Percentiles rank a stretch among this genome's conserved stretches.
These are phyloP conservation scores for Brassica carinata DNA, from an alignment of 345 rosid species.

Conservation along the genomic window DNA sequence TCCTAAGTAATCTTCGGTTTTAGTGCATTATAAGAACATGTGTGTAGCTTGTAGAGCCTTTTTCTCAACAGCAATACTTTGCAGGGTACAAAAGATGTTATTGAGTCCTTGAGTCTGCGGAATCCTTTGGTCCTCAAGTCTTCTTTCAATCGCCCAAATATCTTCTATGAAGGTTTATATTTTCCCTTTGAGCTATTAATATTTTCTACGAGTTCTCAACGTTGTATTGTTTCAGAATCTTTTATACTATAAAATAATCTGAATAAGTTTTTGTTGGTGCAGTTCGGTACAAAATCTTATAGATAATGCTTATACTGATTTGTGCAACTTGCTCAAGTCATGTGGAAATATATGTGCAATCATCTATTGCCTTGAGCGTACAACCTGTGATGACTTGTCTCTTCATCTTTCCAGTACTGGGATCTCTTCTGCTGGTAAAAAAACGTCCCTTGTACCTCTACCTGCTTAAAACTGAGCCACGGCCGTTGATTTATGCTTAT, in stretches of 20 bases:
- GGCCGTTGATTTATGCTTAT: constrained; percentile 9
- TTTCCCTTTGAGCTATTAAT: constrained; percentile 27
- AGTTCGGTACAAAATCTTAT: constrained; percentile 91
- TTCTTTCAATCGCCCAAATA: constrained; percentile 94
- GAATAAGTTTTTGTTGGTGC: constrained; percentile 43
- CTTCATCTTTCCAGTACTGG: constrained; percentile 69
- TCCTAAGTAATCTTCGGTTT: constrained; percentile 63
- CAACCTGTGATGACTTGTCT: constrained; percentile 88
- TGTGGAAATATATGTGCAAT: constrained; percentile 78
- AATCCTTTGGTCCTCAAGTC: constrained; percentile 82
- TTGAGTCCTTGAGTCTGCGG: constrained; percentile 72
- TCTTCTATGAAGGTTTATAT: constrained; percentile 88
- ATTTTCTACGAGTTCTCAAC: constrained; percentile 5
- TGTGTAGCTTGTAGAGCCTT: background rate
- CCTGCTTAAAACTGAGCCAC: background rate
- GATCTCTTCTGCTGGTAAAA: constrained; percentile 84
- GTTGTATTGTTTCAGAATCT: background rate
- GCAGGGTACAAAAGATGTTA: constrained; percentile 93
- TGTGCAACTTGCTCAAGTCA: constrained; percentile 66
- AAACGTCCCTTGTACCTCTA: background rate
- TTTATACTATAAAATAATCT: constrained; percentile 23
- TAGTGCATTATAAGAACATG: constrained; percentile 6
- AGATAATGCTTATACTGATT: constrained; percentile 72
- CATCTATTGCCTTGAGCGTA: constrained; percentile 93
- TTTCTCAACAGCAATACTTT: constrained; percentile 27